Conservation (phyloP, 345 rosid species). For the Pugionium cornutum region DNA sequence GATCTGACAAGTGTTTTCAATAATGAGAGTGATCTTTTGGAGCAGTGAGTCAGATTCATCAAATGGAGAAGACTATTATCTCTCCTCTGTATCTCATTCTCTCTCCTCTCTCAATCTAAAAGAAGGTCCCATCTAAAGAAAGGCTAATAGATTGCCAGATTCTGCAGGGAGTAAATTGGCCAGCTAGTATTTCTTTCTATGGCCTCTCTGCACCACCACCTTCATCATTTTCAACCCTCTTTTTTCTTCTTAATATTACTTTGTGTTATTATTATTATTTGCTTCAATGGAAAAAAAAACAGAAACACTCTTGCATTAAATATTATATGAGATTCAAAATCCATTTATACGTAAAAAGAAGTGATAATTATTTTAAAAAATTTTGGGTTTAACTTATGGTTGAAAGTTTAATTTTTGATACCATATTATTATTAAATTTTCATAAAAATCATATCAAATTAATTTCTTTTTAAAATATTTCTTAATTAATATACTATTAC, state of each 20-base stretch:
- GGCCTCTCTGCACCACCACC: slow-evolving; percentile 33
- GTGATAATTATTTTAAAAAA: too few species aligned
- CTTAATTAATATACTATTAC: too few species aligned
- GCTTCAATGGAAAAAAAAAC: background rate
- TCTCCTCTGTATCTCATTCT: background rate
- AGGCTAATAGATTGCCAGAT: slow-evolving; percentile 41
- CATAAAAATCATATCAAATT: too few species aligned
- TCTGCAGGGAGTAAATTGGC: slow-evolving; percentile 45
- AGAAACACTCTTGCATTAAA: too few species aligned
- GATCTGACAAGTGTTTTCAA: slow-evolving; percentile 40
- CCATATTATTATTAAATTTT: too few species aligned
- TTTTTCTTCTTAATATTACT: slow-evolving; percentile 11
- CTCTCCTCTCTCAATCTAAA: slow-evolving; percentile 10
- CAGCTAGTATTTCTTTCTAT: slow-evolving; percentile 39
- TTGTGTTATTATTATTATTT: slow-evolving; percentile 11
- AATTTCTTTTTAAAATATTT: too few species aligned
- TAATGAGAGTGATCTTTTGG: slow-evolving; percentile 46
- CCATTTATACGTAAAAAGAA: too few species aligned
- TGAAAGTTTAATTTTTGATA: too few species aligned
- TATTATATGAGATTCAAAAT: too few species aligned
- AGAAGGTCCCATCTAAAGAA: slow-evolving; percentile 44
- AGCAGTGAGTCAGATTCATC: slow-evolving; percentile 45
- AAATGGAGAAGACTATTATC: slow-evolving; percentile 37
- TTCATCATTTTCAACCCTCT: slow-evolving; percentile 30
- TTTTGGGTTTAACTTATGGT: too few species aligned